These are phyloP conservation scores for Potentilla sterilis DNA, from an alignment of 306 rosid species.

Conservation along the genomic window DNA sequence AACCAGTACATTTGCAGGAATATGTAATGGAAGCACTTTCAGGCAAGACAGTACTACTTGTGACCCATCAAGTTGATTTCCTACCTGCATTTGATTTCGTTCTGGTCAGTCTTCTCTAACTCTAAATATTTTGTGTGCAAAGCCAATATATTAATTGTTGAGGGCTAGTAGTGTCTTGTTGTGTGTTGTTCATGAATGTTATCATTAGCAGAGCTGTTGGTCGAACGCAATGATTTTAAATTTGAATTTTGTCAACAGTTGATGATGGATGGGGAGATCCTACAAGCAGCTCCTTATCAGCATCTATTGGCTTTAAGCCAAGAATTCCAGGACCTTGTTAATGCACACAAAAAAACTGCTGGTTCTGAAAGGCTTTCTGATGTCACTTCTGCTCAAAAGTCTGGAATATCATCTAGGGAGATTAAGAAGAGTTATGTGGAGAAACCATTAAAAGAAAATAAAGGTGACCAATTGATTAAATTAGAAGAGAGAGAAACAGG, in stretches of 20 bases:
- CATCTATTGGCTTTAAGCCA: constrained; percentile 53
- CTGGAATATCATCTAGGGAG: constrained; percentile 35
- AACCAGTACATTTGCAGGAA: constrained; percentile 44
- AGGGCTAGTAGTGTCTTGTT: neutral
- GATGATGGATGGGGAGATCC: constrained; percentile 84
- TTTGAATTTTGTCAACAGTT: constrained; percentile 33
- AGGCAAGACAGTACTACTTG: constrained; percentile 74
- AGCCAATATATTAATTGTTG: neutral
- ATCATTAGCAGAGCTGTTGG: neutral
- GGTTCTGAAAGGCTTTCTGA: constrained; percentile 61
- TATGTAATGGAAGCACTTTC: constrained; percentile 78
- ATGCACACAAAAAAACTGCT: constrained; percentile 94
- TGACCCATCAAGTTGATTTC: constrained; percentile 98
- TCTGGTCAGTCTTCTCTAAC: constrained; percentile 51
- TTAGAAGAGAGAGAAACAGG: constrained; percentile 81
- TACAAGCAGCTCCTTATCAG: constrained; percentile 65
- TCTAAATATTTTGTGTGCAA: neutral
- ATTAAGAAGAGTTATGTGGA: constrained; percentile 48
- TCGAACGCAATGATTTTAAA: constrained; percentile 5
- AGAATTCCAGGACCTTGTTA: constrained; percentile 81
- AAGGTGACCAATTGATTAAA: constrained; percentile 78
- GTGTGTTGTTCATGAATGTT: neutral
- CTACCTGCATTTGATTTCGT: constrained; percentile 78
- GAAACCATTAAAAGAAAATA: constrained; percentile 33
- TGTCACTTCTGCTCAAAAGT: constrained; percentile 33